phyloP scores from a whole-genome alignment of 441 rosid genomes.

The Erodium trifolium region DNA sequence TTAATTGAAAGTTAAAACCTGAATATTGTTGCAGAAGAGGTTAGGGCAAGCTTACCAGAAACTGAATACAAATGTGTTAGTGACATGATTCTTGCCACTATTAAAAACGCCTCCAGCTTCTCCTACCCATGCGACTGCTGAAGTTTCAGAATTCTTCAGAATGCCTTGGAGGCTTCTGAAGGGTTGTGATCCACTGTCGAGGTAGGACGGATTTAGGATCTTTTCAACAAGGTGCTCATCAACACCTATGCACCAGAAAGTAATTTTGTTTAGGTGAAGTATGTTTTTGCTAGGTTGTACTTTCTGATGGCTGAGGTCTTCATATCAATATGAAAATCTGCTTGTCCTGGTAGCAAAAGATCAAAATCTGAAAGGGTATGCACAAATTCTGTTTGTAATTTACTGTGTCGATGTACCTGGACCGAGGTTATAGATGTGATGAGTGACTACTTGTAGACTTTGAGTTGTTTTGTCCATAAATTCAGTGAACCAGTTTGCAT shows the following conservation, averaged over 20 bases:
- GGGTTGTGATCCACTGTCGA: conserved; percentile 48
- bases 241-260: conserved; percentile 38
- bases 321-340: background rate
- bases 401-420: conserved; percentile 43
- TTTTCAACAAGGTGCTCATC: conserved; percentile 67
- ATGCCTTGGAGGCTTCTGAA: conserved; percentile 43
- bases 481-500: conserved; percentile 55
- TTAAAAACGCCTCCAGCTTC: conserved; percentile 97
- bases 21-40: background rate
- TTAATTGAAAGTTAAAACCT: background rate
- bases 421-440: conserved; percentile 92
- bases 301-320: background rate
- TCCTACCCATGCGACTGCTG: conserved; percentile 82
- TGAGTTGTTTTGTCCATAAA: conserved; percentile 42
- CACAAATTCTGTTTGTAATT: background rate
- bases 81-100: conserved; percentile 69
- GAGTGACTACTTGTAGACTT: conserved; percentile 55
- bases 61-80: conserved; percentile 79
- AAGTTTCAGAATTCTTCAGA: conserved; percentile 45
- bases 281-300: background rate
- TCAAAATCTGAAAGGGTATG: background rate
- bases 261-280: background rate
- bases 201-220: conserved; percentile 64
- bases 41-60: conserved; percentile 54
- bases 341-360: background rate